Conservation (phyloP, 352 stramenopile species). For the Phytophthora palmivora region DNA sequence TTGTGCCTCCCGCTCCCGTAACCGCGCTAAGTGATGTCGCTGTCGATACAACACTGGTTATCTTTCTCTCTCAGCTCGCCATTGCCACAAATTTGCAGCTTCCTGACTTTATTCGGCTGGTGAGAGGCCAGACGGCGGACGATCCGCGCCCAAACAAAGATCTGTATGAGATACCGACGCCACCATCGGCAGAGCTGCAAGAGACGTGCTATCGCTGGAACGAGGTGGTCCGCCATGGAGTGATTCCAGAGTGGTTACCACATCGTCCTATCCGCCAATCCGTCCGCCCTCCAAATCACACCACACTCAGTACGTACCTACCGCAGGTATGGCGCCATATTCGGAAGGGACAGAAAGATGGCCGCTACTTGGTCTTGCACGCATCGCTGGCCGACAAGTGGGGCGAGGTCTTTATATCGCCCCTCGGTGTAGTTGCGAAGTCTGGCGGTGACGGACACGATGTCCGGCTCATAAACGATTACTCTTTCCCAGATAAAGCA, state of each 20-base stretch:
- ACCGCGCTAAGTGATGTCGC: too few relatives aligned
- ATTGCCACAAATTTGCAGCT: background rate
- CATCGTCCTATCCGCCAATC: background rate
- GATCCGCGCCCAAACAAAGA: slow-evolving; percentile 18
- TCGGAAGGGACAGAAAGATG: slow-evolving; percentile 13
- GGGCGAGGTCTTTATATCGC: slow-evolving; percentile 8
- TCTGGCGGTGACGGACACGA: background rate
- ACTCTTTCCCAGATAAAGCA: slow-evolving; percentile 4
- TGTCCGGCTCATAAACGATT: slow-evolving; percentile 12
- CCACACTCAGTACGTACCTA: background rate
- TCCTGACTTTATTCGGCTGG: slow-evolving; percentile 8
- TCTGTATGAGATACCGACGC: slow-evolving; percentile 4
- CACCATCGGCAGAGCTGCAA: background rate
- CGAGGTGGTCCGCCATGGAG: background rate
- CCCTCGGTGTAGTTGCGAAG: slow-evolving; percentile 7
- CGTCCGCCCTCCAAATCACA: background rate
- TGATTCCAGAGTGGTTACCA: slow-evolving; percentile 6
- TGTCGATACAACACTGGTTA: background rate
- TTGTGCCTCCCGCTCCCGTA: background rate
- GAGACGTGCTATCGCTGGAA: slow-evolving; percentile 11
- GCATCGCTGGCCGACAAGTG: slow-evolving; percentile 1
- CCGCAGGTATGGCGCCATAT: slow-evolving; percentile 8
- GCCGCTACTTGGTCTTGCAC: slow-evolving; percentile 3
- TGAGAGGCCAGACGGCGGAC: slow-evolving; percentile 7
- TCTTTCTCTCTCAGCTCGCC: background rate